A percentile compares a stretch with the other conserved stretches of the same genome.
Evolutionary conservation across 768 basidiomycete species (phyloP).

Genomic region (Agrocybe praecox): DNA sequence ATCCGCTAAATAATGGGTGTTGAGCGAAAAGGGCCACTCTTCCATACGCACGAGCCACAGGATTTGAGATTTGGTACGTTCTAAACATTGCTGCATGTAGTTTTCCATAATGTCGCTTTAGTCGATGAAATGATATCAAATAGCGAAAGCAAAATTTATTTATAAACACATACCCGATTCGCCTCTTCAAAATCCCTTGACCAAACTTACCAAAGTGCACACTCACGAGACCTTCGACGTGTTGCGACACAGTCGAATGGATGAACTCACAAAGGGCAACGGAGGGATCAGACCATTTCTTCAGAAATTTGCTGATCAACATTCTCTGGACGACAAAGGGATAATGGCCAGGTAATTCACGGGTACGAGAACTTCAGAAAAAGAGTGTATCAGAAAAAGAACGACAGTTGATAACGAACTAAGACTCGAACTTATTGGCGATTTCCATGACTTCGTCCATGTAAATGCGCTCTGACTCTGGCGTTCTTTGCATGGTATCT

Average conservation of each 20-base stretch:
- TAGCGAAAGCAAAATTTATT: not conserved
- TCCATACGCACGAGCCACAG: slow-evolving; percentile 55
- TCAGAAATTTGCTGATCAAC: slow-evolving; percentile 47
- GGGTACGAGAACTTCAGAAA: slow-evolving; percentile 44
- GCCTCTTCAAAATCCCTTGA: slow-evolving; percentile 52
- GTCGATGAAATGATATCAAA: not conserved
- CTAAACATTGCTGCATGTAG: slow-evolving; percentile 47
- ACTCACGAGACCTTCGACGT: slow-evolving; percentile 45
- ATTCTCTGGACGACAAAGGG: slow-evolving; percentile 61
- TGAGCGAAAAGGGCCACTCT: slow-evolving; percentile 50
- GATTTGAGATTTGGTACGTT: slow-evolving; percentile 40
- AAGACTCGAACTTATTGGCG: slow-evolving; percentile 46
- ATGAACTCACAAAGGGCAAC: slow-evolving; percentile 43
- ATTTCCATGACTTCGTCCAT: slow-evolving; percentile 53
- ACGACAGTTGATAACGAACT: not conserved
- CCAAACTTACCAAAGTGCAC: slow-evolving; percentile 55
- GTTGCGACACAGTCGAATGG: slow-evolving; percentile 34
- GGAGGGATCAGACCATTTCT: slow-evolving; percentile 52
- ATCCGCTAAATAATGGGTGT: slow-evolving; percentile 50
- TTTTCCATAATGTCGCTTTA: slow-evolving; percentile 38
- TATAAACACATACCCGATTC: slow-evolving; percentile 35
- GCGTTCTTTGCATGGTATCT: too few relatives aligned
- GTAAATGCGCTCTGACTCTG: slow-evolving; percentile 32
- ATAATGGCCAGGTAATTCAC: slow-evolving; percentile 69
- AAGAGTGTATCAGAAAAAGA: not conserved